Evolutionary conservation across 495 filamentous ascomycete species (phyloP), one percentile per base, ranked within the genome.

Genomic region (Sporormia fimetaria): DNA sequence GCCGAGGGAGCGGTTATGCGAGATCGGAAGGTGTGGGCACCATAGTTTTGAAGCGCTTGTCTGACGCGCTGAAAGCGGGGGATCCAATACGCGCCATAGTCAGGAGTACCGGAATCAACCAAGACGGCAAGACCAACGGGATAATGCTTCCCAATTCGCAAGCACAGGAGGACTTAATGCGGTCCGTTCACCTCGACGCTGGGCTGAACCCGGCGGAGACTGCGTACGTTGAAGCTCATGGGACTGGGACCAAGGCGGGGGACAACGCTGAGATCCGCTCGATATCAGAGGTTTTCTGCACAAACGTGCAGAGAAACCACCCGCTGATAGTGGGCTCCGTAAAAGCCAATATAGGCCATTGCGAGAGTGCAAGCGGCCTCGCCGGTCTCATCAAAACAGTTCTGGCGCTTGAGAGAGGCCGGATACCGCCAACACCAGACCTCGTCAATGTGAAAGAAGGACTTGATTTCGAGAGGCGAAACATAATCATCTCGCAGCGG

Each of bases 231-330:
- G 45, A 49, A 18, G 32, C 30, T 1, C 45, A 49, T 37, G 45
- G 34, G 6, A 67, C 65, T 0, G 65, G 63, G 1, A 49, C 45
- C 4, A 10, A n/a, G 15, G 45, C 37, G 3, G 45, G 45, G 2
- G 79, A 83, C 50, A 75, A 73, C 0, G 63, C 73, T 1, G 79
- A 83, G 48, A 59, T 67, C 0, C 63, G 56, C 3, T 74, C 75
- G 2, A 71, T 77, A 33, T 59, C 56, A 3, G 55, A 57, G 4
- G 60, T 67, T 2, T 68, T 74, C 46, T 45, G 50, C 21, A 6
- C 8, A n/a, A n/a, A n/a, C n/a, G n/a, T n/a, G n/a, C n/a, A n/a
- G n/a, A n/a, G n/a, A n/a, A n/a, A n/a, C n/a, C 10, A 5, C 6
- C 20, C 14, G 8, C 10, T 18, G 21, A 7, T 7, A 5, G 16